Evolutionary conservation across 805 yeast species (phyloP).

Genomic region (Kluyveromyces siamensis): DNA sequence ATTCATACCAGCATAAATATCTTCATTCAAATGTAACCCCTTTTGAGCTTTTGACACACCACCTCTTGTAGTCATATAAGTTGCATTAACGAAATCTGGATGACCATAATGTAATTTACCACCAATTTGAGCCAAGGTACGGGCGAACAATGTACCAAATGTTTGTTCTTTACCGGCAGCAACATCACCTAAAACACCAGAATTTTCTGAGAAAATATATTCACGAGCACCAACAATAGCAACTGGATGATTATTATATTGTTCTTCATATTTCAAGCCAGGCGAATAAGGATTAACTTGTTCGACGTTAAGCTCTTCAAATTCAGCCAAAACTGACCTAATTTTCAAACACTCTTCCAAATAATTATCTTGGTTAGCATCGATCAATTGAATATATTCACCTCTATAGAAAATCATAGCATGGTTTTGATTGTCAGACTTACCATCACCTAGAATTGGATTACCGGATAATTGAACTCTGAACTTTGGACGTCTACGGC

Average conservation of each 20-base stretch:
- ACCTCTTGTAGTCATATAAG: constrained; percentile 78
- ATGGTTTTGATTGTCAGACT: constrained; percentile 81
- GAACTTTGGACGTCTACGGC: constrained; percentile 68
- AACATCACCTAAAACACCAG: constrained; percentile 80
- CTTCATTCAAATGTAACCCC: constrained; percentile 79
- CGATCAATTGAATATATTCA: constrained; percentile 75
- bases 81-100: constrained; percentile 72
- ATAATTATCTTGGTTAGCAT: constrained; percentile 82
- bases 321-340: constrained; percentile 73
- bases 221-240: constrained; percentile 86
- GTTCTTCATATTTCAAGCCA: constrained; percentile 49
- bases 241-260: constrained; percentile 50
- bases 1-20: constrained; percentile 83
- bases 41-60: constrained; percentile 84
- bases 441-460: constrained; percentile 83
- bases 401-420: constrained; percentile 74
- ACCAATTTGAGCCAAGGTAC: constrained; percentile 78
- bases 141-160: constrained; percentile 75
- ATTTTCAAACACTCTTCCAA: constrained; percentile 79
- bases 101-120: constrained; percentile 85
- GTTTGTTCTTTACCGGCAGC: constrained; percentile 91
- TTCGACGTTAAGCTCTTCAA: constrained; percentile 68
- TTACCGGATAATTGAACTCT: constrained; percentile 74
- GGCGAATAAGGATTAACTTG: constrained; percentile 80
- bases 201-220: constrained; percentile 77